Percentiles rank a stretch among this genome's conserved stretches.
These are phyloP conservation scores for Davidsoniella eucalypti DNA, from an alignment of 2,329 filamentous ascomycete species.

Conservation along the genomic window DNA sequence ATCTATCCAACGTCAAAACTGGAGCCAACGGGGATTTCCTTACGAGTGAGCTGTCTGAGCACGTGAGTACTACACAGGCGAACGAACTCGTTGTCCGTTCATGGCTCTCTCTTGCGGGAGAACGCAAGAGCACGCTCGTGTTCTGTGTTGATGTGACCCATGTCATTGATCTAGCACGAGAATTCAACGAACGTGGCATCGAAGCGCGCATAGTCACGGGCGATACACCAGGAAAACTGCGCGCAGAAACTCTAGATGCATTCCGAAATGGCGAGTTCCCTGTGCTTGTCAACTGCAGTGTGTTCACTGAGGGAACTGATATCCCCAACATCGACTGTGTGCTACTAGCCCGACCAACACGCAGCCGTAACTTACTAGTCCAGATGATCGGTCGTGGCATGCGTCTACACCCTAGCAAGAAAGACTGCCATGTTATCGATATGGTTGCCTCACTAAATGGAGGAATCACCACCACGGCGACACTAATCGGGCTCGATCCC, in stretches of 20 bases:
- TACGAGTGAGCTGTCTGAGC: conserved; percentile 56
- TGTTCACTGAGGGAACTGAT: conserved; percentile 95
- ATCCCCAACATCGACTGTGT: conserved; percentile 96
- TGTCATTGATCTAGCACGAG: conserved; percentile 54
- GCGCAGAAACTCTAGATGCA: conserved; percentile 52
- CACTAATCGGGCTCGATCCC: conserved; percentile 83
- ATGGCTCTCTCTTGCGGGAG: conserved; percentile 63
- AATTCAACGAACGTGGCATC: conserved; percentile 61
- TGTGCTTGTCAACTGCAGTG: conserved; percentile 83
- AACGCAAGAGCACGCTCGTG: conserved; percentile 69
- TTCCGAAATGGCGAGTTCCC: conserved; percentile 61
- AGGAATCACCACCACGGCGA: conserved; percentile 80
- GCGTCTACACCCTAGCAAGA: conserved; percentile 63
- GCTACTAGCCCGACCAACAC: conserved; percentile 70
- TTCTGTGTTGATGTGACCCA: conserved; percentile 90
- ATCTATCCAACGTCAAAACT: conserved; percentile 50
- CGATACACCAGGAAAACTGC: conserved; percentile 52
- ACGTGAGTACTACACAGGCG: conserved; percentile 63
- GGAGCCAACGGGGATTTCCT: conserved; percentile 56
- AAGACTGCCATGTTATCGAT: conserved; percentile 87
- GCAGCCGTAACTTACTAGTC: conserved; percentile 79
- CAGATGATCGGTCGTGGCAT: conserved; percentile 97
- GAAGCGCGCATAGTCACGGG: conserved; percentile 81
- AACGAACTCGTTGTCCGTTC: conserved; percentile 76
- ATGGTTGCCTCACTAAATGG: conserved; percentile 76